A percentile compares a stretch with the other conserved stretches of the same genome.
Evolutionary conservation across 1,139 yeast genomes (phyloP).

Genomic region (Hemisphaericaspora subhashii): DNA sequence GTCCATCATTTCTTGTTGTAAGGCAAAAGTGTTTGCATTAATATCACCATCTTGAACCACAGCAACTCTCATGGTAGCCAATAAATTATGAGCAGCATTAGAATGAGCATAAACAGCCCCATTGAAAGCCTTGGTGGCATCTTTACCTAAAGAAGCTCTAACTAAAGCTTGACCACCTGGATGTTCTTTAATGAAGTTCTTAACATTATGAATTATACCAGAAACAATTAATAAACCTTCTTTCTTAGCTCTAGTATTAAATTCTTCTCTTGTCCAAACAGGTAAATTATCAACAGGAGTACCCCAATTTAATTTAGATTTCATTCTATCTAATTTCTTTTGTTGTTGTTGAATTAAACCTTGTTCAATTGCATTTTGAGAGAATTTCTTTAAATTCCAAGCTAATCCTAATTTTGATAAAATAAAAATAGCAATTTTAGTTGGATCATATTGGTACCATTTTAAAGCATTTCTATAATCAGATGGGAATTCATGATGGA

Average conservation of each 20-base stretch:
- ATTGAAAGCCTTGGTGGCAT: conserved; percentile 94
- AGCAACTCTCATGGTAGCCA: conserved; percentile 95
- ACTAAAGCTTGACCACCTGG: conserved; percentile 97
- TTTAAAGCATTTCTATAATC: conserved; percentile 97
- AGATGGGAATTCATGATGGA: conserved; percentile 98
- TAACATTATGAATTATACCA: conserved; percentile 93
- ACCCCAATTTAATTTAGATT: conserved; percentile 88
- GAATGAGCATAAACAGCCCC: conserved; percentile 98
- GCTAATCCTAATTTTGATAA: conserved; percentile 82
- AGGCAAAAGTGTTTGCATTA: conserved; percentile 49
- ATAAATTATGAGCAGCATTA: conserved; percentile 94
- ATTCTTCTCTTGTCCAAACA: conserved; percentile 85
- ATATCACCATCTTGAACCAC: conserved; percentile 72
- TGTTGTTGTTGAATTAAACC: conserved; percentile 95
- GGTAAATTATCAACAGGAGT: conserved; percentile 81
- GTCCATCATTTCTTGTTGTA: conserved; percentile 52
- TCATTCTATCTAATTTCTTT: conserved; percentile 86
- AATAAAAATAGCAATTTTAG: conserved; percentile 74
- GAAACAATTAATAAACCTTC: conserved; percentile 74
- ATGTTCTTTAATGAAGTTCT: conserved; percentile 82
- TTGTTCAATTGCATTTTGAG: conserved; percentile 94
- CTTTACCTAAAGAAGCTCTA: conserved; percentile 87
- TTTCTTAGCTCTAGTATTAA: conserved; percentile 61
- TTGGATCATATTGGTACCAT: conserved; percentile 99
- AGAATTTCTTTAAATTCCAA: conserved; percentile 86